Evolutionary conservation across 1,139 yeast genomes (phyloP).

Genomic region (Protomyces pachydermus): DNA sequence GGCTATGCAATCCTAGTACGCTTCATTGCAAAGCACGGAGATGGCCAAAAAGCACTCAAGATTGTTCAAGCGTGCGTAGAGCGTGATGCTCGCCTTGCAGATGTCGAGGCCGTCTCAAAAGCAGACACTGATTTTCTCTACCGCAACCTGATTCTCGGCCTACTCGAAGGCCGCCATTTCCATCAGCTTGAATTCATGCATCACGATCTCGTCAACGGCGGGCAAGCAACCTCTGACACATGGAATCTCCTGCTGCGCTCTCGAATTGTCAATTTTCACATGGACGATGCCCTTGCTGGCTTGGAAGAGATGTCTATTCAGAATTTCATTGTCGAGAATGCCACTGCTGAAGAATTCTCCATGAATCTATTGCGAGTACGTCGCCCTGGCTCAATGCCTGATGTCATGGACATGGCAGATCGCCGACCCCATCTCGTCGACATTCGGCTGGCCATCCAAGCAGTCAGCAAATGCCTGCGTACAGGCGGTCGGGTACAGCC

Average conservation of each 20-base stretch:
- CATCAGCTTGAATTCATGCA: conserved; percentile 3
- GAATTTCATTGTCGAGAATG: conserved; percentile 13
- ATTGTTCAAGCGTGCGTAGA: not conserved
- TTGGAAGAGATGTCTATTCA: conserved; percentile 6
- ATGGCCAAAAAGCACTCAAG: not conserved
- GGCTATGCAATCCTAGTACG: conserved; percentile 9
- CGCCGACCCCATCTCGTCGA: conserved; percentile 19
- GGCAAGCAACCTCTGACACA: conserved; percentile 12
- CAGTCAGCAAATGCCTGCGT: conserved; percentile 9
- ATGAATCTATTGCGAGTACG: conserved; percentile 3
- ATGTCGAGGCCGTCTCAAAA: not conserved
- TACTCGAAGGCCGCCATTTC: conserved; percentile 5
- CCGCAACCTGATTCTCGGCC: conserved; percentile 12
- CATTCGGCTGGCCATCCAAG: conserved; percentile 12
- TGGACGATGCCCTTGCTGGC: conserved; percentile 7
- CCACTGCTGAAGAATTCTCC: conserved; percentile 16
- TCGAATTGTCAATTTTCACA: not conserved
- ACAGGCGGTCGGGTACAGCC: conserved; percentile 24
- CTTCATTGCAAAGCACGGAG: conserved; percentile 3
- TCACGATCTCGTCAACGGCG: not conserved
- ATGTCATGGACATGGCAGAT: conserved; percentile 8
- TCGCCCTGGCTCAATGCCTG: not conserved
- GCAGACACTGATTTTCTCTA: conserved; percentile 5
- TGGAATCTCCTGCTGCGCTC: conserved; percentile 24
- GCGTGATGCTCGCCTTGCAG: not conserved